Percentiles rank a stretch among this genome's conserved stretches.
phyloP scores from a whole-genome alignment of 2,329 filamentous ascomycete genomes.

The Incumbomyces lentus region DNA sequence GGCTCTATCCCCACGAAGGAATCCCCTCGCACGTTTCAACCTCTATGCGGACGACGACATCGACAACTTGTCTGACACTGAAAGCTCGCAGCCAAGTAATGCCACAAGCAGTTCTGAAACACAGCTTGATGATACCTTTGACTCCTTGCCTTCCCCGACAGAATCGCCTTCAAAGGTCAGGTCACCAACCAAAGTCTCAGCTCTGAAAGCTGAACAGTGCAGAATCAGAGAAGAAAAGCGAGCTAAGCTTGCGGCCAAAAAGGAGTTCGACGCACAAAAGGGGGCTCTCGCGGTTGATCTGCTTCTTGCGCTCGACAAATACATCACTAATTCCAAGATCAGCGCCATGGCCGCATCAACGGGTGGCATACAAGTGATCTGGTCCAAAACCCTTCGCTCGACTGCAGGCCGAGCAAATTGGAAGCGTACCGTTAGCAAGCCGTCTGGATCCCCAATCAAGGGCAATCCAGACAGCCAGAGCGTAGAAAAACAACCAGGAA shows the following conservation, averaged over 20 bases:
- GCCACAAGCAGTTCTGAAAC: conserved; percentile 32
- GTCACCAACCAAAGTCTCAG: conserved; percentile 17
- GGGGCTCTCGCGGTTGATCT: conserved; percentile 43
- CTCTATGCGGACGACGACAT: conserved; percentile 31
- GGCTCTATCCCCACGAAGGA: conserved; percentile 15
- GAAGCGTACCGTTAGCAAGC: conserved; percentile 48
- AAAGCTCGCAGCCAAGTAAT: conserved; percentile 20
- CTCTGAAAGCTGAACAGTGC: conserved; percentile 17
- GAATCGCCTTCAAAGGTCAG: conserved; percentile 19
- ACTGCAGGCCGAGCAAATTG: conserved; percentile 60
- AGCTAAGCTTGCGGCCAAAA: conserved; percentile 30
- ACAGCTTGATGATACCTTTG: conserved; percentile 29
- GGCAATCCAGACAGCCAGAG: conserved; percentile 14
- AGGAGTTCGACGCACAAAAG: conserved; percentile 46
- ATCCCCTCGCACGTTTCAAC: conserved; percentile 16
- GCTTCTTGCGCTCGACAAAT: conserved; percentile 45
- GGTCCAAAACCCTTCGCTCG: conserved; percentile 53
- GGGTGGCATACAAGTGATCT: conserved; percentile 49
- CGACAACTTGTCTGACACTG: conserved; percentile 19
- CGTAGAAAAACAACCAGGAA: conserved; percentile 8
- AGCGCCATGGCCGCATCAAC: conserved; percentile 37
- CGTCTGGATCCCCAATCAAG: conserved; percentile 16
- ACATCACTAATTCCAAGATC: conserved; percentile 41
- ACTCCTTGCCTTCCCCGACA: conserved; percentile 17
- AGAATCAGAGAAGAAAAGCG: conserved; percentile 26